Evolutionary conservation across 352 stramenopile genomes (phyloP).

Genomic region (Globisporangium canariense): DNA sequence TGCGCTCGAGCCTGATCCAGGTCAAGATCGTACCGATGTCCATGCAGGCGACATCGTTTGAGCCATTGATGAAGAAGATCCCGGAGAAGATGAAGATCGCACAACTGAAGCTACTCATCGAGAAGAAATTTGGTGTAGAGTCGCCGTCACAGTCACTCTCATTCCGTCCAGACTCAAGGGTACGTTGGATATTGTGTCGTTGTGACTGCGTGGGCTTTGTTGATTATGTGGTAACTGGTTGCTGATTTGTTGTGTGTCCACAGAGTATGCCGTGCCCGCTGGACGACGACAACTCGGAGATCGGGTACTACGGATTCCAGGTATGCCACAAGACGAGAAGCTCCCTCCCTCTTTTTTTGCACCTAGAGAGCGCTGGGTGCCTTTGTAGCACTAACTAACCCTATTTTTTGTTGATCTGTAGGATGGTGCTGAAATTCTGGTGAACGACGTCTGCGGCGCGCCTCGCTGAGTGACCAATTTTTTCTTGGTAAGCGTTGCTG

Average conservation of each 20-base stretch:
- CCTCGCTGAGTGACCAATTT: background rate
- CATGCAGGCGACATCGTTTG: slow-evolving; percentile 63
- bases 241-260: background rate
- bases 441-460: slow-evolving; percentile 38
- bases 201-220: background rate
- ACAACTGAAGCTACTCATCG: slow-evolving; percentile 66
- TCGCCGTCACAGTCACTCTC: slow-evolving; percentile 50
- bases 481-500: background rate
- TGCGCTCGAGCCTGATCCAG: slow-evolving; percentile 55
- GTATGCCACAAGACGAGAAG: slow-evolving; percentile 18
- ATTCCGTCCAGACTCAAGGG: slow-evolving; percentile 52
- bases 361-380: background rate
- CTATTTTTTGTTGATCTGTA: slow-evolving; percentile 15
- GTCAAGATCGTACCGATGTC: slow-evolving; percentile 73
- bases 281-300: slow-evolving; percentile 66
- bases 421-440: slow-evolving; percentile 64
- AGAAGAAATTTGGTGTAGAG: slow-evolving; percentile 71
- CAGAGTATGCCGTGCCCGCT: slow-evolving; percentile 66
- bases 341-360: background rate
- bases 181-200: slow-evolving; percentile 17
- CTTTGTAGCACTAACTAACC: background rate
- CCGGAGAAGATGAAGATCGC: slow-evolving; percentile 76
- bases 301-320: slow-evolving; percentile 76
- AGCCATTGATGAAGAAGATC: slow-evolving; percentile 64
- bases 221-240: background rate